Evolutionary conservation across 352 stramenopile species (phyloP).

Genomic region (Phytopythium boreale): DNA sequence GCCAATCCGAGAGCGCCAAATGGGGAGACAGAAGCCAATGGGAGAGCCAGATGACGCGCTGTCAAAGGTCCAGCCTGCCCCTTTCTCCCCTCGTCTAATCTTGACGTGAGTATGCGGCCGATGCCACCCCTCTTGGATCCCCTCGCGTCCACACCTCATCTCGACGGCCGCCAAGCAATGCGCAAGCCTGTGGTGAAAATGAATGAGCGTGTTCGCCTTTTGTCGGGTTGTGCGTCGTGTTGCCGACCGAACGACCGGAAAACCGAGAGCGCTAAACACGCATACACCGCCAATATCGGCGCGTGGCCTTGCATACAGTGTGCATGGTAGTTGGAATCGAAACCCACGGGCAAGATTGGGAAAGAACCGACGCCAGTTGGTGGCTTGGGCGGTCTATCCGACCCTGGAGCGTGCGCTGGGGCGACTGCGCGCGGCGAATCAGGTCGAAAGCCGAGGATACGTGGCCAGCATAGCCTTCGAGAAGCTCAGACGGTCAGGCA

Average conservation of each 20-base stretch:
- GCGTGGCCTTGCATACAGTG: too few species aligned
- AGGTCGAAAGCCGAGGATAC: neutral
- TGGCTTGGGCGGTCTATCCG: neutral
- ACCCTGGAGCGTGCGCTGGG: neutral
- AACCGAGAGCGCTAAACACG: neutral
- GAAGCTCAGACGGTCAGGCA: neutral
- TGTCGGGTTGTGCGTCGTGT: neutral
- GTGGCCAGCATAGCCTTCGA: neutral
- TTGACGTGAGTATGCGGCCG: neutral
- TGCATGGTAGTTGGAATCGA: neutral
- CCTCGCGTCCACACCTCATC: neutral
- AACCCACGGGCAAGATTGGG: neutral
- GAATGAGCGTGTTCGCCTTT: neutral
- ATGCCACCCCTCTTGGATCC: neutral
- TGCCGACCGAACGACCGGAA: neutral
- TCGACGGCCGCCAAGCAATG: neutral
- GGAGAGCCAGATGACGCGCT: neutral
- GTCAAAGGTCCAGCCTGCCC: conserved; percentile 3
- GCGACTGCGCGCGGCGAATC: neutral
- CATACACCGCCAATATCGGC: neutral
- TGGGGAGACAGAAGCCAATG: conserved; percentile 3
- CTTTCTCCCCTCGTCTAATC: conserved; percentile 1
- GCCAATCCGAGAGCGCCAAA: conserved; percentile 18
- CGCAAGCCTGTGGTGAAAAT: neutral
- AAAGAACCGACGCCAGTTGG: neutral